Percentiles rank a stretch among this genome's conserved stretches.
phyloP scores from a whole-genome alignment of 768 basidiomycete genomes.

The Galerina marginata region DNA sequence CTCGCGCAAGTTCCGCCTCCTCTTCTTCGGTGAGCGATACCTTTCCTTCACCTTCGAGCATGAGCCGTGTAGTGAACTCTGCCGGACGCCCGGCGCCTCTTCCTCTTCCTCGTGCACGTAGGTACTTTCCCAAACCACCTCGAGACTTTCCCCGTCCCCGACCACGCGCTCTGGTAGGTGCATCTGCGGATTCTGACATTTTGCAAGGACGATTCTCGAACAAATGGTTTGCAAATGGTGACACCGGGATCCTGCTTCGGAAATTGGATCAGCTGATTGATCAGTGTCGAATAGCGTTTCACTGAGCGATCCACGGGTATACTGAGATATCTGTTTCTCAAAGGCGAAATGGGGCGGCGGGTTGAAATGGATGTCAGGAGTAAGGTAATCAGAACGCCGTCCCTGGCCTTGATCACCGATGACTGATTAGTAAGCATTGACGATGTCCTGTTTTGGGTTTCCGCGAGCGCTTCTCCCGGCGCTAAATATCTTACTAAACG shows the following conservation, averaged over 20 bases:
- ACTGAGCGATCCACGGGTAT: too few species aligned
- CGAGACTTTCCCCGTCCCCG: slow-evolving; percentile 62
- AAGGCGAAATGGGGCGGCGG: too few species aligned
- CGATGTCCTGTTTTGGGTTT: background rate
- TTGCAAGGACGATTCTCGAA: background rate
- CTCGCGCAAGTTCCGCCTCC: slow-evolving; percentile 55
- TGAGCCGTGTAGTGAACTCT: slow-evolving; percentile 63
- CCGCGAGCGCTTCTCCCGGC: background rate
- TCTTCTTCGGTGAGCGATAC: slow-evolving; percentile 47
- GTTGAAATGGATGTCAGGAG: too few species aligned
- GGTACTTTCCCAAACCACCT: slow-evolving; percentile 76
- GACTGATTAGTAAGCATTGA: background rate
- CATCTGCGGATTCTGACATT: slow-evolving; percentile 22
- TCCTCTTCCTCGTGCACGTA: slow-evolving; percentile 72
- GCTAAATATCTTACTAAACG: background rate
- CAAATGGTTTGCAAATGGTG: too few species aligned
- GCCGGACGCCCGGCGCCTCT: slow-evolving; percentile 66
- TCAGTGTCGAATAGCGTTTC: background rate
- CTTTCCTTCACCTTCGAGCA: slow-evolving; percentile 62
- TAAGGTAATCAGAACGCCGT: too few species aligned
- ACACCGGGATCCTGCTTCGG: background rate
- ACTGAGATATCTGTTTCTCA: too few species aligned
- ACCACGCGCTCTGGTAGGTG: slow-evolving; percentile 36
- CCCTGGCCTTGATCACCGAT: too few species aligned
- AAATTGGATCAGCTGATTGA: slow-evolving; percentile 3